Percentiles rank a stretch among this genome's conserved stretches.
phyloP scores from a whole-genome alignment of 768 basidiomycete genomes.

The Serendipita sp. region DNA sequence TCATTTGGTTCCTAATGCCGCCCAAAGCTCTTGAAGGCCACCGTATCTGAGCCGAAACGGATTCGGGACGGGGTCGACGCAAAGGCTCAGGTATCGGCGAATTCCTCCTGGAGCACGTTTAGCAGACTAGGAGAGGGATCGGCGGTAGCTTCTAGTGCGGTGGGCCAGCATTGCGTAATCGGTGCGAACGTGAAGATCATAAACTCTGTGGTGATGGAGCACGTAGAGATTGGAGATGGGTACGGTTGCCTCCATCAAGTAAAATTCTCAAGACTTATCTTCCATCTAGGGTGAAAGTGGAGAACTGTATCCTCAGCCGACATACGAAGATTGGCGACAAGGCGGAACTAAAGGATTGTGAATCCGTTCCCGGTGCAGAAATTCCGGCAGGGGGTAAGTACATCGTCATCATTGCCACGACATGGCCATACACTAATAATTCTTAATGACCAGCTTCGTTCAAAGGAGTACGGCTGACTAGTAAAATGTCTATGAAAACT shows the following conservation, averaged over 20 bases:
- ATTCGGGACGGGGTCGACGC: constrained; percentile 57
- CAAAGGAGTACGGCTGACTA: too few relatives aligned
- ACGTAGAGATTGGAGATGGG: constrained; percentile 82
- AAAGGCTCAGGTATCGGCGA: constrained; percentile 68
- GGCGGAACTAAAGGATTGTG: constrained; percentile 34
- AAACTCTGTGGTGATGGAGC: constrained; percentile 75
- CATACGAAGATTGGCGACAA: constrained; percentile 57
- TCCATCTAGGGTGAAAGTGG: constrained; percentile 47
- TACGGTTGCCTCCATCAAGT: constrained; percentile 22
- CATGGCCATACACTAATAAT: neutral
- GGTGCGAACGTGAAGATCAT: constrained; percentile 72
- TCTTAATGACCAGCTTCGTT: too few relatives aligned
- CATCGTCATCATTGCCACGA: neutral
- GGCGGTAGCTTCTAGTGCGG: constrained; percentile 61
- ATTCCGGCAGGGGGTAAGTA: neutral
- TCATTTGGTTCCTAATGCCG: constrained; percentile 10
- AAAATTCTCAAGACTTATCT: too few relatives aligned
- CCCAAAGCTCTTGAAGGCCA: neutral
- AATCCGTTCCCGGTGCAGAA: constrained; percentile 4
- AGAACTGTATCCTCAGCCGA: constrained; percentile 59
- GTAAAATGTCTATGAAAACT: too few relatives aligned
- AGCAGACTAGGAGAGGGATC: constrained; percentile 69
- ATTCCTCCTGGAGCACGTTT: constrained; percentile 69
- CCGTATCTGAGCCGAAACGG: constrained; percentile 32
- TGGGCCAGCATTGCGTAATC: constrained; percentile 72